Percentiles rank a stretch among this genome's conserved stretches.
phyloP scores from a whole-genome alignment of 768 basidiomycete species.

The Xerocomus brunneocitrinus region DNA sequence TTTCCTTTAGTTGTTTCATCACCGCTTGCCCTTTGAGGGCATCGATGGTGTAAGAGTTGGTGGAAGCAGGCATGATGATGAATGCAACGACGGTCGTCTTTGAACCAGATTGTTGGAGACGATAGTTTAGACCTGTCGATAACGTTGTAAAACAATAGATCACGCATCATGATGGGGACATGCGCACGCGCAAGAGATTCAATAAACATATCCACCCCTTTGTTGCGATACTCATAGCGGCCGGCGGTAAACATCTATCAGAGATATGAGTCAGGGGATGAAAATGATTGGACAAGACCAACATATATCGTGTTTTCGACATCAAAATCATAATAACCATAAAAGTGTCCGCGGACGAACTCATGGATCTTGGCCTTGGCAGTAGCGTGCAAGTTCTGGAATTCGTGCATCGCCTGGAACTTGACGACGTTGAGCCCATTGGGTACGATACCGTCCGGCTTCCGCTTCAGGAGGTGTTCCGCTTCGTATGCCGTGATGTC shows the following conservation, averaged over 20 bases:
- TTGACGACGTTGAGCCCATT: slow-evolving; percentile 99
- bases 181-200: slow-evolving; percentile 84
- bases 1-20: slow-evolving; percentile 93
- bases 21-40: slow-evolving; percentile 97
- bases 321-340: slow-evolving; percentile 96
- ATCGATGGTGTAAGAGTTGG: slow-evolving; percentile 95
- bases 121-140: slow-evolving; percentile 49
- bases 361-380: slow-evolving; percentile 98
- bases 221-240: slow-evolving; percentile 98
- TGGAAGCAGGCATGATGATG: slow-evolving; percentile 97
- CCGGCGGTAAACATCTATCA: slow-evolving; percentile 96
- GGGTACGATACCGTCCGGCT: slow-evolving; percentile 94
- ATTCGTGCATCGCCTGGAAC: slow-evolving; percentile 99
- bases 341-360: slow-evolving; percentile 96
- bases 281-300: slow-evolving; percentile 19
- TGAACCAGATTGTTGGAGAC: slow-evolving; percentile 58
- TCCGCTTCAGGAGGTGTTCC: slow-evolving; percentile 94
- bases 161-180: background rate
- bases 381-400: slow-evolving; percentile 90
- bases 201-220: slow-evolving; percentile 99
- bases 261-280: slow-evolving; percentile 3
- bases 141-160: background rate
- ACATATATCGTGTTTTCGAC: slow-evolving; percentile 88
- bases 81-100: slow-evolving; percentile 91
- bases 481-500: slow-evolving; percentile 98